Base-by-base conservation (phyloP, 2,329 filamentous ascomycete genomes). In the Nemania diffusa region DNA sequence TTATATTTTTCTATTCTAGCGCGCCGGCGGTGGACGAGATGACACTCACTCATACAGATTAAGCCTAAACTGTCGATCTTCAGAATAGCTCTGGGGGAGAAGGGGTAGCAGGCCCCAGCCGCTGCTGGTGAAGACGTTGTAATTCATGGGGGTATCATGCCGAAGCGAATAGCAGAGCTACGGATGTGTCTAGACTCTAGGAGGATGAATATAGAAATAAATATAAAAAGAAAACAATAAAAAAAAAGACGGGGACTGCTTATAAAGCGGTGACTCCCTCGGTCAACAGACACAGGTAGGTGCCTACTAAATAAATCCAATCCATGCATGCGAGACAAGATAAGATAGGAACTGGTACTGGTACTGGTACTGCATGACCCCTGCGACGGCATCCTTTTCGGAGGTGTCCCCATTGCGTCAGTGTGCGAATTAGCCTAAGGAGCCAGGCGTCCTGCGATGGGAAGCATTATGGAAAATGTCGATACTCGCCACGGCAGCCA, bases 51-150 rank as follows among this genome's bases (percentile, higher is more conserved):
- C 57, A 17, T 55, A 17, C 50, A 57, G 44, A 67, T 40, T 44
- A 24, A 69, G 60, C 27, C 46, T 57, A 40, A 63, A 61, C 15
- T 63, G 48, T 32, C 20, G 40, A 20, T 29, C 24, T 44, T 26
- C 58, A 55, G 62, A 52, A 26, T 69, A 74, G 69, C 53, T 69
- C 79, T 75, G 57, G 76, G 68, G 65, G 66, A 66, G 61, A 73
- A 76, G 69, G 81, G 81, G 24, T 72, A 74, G 63, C 77, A 3
- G 7, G 13, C 79, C 55, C 81, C 81, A 73, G 75, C 76, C 62
- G 78, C 80, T 70, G 79, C 69, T 22, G 73, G 72, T 51, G 77
- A 80, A 60, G 75, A 72, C 46, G 73, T 64, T 58, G 73, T 74
- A 67, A 81, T 80, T 80, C 82, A 84, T 73, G 73, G 67, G n/a